Evolutionary conservation across 305 asterid species (phyloP).

Genomic region (Fraxinus albicans): DNA sequence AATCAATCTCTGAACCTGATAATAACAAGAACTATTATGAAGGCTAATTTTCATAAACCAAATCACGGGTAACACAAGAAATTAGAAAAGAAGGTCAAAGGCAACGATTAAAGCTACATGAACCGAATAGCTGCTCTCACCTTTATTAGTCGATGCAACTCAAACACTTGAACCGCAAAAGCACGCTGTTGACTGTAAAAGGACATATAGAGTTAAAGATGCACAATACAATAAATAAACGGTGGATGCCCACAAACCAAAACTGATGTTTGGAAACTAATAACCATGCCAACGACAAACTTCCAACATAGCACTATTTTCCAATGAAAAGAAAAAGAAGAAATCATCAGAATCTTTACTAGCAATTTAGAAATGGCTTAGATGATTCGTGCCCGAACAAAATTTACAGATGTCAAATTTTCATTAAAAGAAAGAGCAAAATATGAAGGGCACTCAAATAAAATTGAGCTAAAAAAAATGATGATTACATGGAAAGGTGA

Average conservation of each 20-base stretch:
- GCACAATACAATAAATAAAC: background rate
- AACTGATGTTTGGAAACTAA: background rate
- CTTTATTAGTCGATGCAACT: constrained; percentile 87
- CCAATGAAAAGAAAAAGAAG: background rate
- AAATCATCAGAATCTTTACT: background rate
- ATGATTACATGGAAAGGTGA: background rate
- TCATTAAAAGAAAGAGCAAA: background rate
- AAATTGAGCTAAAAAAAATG: background rate
- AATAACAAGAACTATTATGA: background rate
- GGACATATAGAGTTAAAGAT: constrained; percentile 15
- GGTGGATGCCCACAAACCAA: background rate
- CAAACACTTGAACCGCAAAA: constrained; percentile 93
- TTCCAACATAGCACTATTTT: background rate
- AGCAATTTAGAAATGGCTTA: background rate
- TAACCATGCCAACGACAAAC: background rate
- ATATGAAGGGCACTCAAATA: background rate
- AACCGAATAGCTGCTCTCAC: constrained; percentile 30
- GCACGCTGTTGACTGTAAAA: constrained; percentile 78
- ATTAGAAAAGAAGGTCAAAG: background rate
- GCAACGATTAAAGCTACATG: background rate
- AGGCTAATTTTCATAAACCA: background rate
- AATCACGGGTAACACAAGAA: background rate
- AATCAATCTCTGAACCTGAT: constrained; percentile 75
- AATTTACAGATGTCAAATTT: background rate
- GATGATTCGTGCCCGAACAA: background rate